Evolutionary conservation across 768 basidiomycete species (phyloP), one percentile per base, ranked within the genome.

Genomic region (Boletus rubescentipes): DNA sequence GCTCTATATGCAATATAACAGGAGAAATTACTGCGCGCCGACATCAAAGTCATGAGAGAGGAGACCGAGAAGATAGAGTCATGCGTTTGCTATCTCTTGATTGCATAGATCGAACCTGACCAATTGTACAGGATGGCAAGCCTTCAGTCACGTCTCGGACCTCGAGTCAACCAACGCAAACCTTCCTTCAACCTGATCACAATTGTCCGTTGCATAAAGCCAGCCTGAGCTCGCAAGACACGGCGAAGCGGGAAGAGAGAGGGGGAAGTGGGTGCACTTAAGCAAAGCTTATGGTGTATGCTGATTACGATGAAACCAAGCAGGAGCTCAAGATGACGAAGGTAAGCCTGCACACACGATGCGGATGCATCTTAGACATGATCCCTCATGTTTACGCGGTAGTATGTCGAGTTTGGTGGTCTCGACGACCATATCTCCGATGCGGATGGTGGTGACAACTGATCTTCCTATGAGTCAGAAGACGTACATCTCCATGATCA

Each of bases 251-350:
- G 18, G 62, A 55, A 34, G 57, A 46, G 37, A 64, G 54, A 67
- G 4, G 67, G 68, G 3, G 94, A 97, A 71, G 75, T 87, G 5
- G 87, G 88, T 15, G 78, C 78, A 43, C 76, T 95, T 2, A 85
- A 81, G 66, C 72, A 32, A 85, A 85, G 59, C 73, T 98, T 35
- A 84, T 82, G 62, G 83, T 82, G 59, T 91, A 87, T 56, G 70
- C 70, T 15, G 93, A 99, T 70, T 98, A 99, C 63, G 96, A 98
- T 64, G 95, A 98, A 73, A 85, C 98, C 66, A 98, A 98, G 75
- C 87, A 96, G 26, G 97, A 99, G 69, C 79, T 99, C 30, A 94
- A 94, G 66, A 98, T 99, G 59, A 91, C 98, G 92, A 98, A 99
- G 84, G 96, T 91, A 45, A 41, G 73, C 64, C 12, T 2, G 9